Percentiles rank a stretch among this genome's conserved stretches.
Conservation (phyloP, 2,329 filamentous ascomycete species). For the Pseudocercospora ulei region DNA sequence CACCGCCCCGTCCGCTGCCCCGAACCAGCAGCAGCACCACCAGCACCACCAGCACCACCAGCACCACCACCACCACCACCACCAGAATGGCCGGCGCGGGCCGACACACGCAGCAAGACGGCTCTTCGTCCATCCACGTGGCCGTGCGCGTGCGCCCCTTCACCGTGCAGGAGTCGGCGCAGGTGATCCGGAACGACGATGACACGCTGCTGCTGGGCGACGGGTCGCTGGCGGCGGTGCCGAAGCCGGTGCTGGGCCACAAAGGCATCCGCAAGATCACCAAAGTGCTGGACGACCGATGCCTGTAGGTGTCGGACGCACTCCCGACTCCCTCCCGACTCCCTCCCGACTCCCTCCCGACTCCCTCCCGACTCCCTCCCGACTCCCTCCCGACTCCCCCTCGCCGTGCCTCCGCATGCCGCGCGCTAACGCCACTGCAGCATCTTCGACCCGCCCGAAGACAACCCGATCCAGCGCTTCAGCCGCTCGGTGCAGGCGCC, state of each 20-base stretch:
- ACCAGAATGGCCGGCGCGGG: constrained; percentile 16
- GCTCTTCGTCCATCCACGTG: constrained; percentile 45
- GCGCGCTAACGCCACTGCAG: constrained; percentile 49
- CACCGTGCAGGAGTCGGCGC: constrained; percentile 85
- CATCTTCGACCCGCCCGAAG: constrained; percentile 93
- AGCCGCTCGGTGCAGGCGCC: constrained; percentile 62
- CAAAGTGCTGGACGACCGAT: constrained; percentile 92
- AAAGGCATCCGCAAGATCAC: constrained; percentile 85
- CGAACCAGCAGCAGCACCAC: constrained; percentile 5
- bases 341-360: no score
- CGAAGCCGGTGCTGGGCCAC: constrained; percentile 71
- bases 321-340: no score
- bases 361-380: no score
- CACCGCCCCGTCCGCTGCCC: constrained; percentile 9
- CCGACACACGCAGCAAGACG: constrained; percentile 27
- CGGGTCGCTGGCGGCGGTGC: constrained; percentile 79
- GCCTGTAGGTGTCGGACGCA: constrained; percentile 56
- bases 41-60: constrained; percentile 2
- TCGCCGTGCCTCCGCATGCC: no score
- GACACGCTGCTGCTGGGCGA: constrained; percentile 89
- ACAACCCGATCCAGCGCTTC: constrained; percentile 82
- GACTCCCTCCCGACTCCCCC: no score
- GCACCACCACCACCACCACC: constrained; percentile 1
- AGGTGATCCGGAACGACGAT: constrained; percentile 72
- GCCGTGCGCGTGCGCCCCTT: constrained; percentile 56